phyloP scores from a whole-genome alignment of 106 monocot genomes.

The Platanthera guangdongensis region DNA sequence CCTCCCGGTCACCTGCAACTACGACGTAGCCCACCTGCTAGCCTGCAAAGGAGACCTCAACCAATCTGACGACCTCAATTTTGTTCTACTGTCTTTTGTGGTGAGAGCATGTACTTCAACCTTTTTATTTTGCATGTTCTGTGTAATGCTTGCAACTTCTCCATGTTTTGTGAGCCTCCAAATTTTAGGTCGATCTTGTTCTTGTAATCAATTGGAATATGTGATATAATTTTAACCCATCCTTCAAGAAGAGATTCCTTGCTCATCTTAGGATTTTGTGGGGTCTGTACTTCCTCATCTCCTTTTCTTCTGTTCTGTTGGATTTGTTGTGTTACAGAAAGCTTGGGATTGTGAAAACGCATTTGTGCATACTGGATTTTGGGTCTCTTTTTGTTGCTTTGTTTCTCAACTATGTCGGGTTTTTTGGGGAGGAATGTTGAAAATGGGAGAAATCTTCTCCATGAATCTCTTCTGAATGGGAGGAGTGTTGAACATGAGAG shows the following conservation, averaged over 20 bases:
- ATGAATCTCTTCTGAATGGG: slow-evolving; percentile 53
- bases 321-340: slow-evolving; percentile 26
- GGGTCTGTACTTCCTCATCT: slow-evolving; percentile 40
- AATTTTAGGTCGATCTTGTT: too few species aligned
- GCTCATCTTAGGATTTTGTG: slow-evolving; percentile 59
- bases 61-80: too few species aligned
- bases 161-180: too few species aligned
- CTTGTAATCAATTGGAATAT: too few species aligned
- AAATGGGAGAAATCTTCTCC: slow-evolving; percentile 12
- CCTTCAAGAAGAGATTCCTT: slow-evolving; percentile 38
- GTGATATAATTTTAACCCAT: slow-evolving; percentile 18
- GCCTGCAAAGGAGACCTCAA: too few species aligned
- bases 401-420: slow-evolving; percentile 27
- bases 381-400: slow-evolving; percentile 33
- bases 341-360: slow-evolving; percentile 11
- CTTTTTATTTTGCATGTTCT: too few species aligned
- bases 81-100: too few species aligned
- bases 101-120: too few species aligned
- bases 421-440: slow-evolving; percentile 31
- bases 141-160: too few species aligned
- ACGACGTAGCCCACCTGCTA: too few species aligned
- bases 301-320: slow-evolving; percentile 23
- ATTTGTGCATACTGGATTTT: slow-evolving; percentile 42
- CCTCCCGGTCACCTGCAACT: too few species aligned
- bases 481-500: too few species aligned